These are phyloP conservation scores for Thermochaetoides thermophila DNA, from an alignment of 495 filamentous ascomycete genomes.

Conservation along the genomic window DNA sequence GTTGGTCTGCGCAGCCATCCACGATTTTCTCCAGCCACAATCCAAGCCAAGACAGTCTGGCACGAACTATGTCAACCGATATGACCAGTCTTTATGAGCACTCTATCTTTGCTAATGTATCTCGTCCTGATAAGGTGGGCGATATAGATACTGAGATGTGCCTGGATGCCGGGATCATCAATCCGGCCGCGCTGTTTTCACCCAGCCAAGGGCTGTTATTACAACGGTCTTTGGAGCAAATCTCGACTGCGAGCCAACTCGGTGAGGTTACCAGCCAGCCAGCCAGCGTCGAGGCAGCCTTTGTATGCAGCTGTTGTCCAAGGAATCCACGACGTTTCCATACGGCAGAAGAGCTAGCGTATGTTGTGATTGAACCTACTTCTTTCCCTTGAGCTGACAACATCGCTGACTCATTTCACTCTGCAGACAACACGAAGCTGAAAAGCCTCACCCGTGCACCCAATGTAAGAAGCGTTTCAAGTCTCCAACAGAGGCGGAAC, in stretches of 20 bases:
- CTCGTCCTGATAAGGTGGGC: slow-evolving; percentile 1
- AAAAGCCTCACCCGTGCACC: slow-evolving; percentile 68
- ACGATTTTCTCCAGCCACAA: slow-evolving; percentile 13
- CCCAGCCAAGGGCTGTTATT: no score
- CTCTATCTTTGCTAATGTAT: slow-evolving; percentile 4
- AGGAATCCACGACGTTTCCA: slow-evolving; percentile 78
- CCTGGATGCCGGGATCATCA: slow-evolving; percentile 1
- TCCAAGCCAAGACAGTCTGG: slow-evolving; percentile 13
- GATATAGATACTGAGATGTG: slow-evolving; percentile 2
- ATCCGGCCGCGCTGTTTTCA: slow-evolving; percentile 1
- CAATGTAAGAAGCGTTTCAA: slow-evolving; percentile 80
- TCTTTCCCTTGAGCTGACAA: no score
- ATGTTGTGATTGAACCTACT: no score
- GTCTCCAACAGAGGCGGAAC: slow-evolving; percentile 79
- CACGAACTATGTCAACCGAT: slow-evolving; percentile 13
- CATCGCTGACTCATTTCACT: no score
- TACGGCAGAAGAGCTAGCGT: slow-evolving; percentile 56
- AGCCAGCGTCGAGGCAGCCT: slow-evolving; percentile 1
- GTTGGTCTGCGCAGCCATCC: slow-evolving; percentile 8
- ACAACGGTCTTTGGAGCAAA: no score
- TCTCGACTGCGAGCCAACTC: no score
- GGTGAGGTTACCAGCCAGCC: neutral
- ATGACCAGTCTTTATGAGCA: slow-evolving; percentile 14
- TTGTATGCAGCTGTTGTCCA: slow-evolving; percentile 72
- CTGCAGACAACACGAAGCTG: slow-evolving; percentile 47